Percentiles rank a stretch among this genome's conserved stretches.
phyloP scores from a whole-genome alignment of 495 filamentous ascomycete species.

The Lindgomyces ingoldianus region DNA sequence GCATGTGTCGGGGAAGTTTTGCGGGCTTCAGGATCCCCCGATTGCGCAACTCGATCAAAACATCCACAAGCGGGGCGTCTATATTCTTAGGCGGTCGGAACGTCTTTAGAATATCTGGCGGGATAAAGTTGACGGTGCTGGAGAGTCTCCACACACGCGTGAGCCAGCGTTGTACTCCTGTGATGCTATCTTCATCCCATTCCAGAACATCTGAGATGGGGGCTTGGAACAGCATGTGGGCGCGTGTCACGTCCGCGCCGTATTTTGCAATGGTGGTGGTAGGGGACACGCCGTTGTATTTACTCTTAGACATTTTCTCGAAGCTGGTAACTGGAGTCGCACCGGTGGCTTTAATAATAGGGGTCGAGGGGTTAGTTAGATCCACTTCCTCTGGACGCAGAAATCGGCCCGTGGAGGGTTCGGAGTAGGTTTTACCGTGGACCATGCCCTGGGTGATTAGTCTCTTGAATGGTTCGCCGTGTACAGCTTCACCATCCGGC shows the following conservation, averaged over 20 bases:
- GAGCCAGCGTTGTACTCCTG: conserved; percentile 79
- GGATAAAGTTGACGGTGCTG: conserved; percentile 8
- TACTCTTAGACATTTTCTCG: conserved; percentile 97
- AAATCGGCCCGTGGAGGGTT: conserved; percentile 74
- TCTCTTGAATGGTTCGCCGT: conserved; percentile 72
- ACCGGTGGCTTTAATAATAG: conserved; percentile 61
- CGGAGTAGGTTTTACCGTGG: conserved; percentile 77
- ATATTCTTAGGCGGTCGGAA: neutral
- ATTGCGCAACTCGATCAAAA: neutral
- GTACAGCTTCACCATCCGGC: conserved; percentile 45
- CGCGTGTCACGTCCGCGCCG: conserved; percentile 80
- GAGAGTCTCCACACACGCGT: conserved; percentile 60
- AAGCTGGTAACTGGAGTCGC: conserved; percentile 62
- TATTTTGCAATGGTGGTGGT: conserved; percentile 66
- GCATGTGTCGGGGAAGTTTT: neutral
- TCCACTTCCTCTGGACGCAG: conserved; percentile 77
- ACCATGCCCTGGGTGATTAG: conserved; percentile 92
- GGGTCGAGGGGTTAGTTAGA: conserved; percentile 52
- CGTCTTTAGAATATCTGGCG: neutral
- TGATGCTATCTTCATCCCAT: conserved; percentile 84
- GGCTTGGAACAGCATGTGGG: conserved; percentile 84
- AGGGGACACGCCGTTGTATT: conserved; percentile 90
- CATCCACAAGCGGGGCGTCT: neutral
- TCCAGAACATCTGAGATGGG: conserved; percentile 79
- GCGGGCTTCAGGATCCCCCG: neutral